Base-by-base conservation (phyloP, 352 stramenopile species). In the Aphanomyces euteiches region DNA sequence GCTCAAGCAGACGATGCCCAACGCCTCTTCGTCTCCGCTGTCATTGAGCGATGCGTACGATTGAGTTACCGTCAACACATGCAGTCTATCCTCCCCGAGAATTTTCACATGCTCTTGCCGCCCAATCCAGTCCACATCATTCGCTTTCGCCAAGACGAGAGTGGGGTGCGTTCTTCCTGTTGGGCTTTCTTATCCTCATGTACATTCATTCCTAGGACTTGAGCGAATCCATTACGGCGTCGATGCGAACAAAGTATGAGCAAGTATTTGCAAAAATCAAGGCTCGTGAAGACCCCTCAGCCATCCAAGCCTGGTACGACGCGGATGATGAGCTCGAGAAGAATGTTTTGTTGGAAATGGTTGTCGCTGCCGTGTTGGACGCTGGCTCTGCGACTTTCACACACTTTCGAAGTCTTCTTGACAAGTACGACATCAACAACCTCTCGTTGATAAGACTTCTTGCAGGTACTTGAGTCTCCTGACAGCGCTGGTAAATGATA, bases 51-150 rank as follows among this genome's bases (percentile, higher is more conserved):
- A 17, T 93, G 85, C 66, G 87, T 95, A 39, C 85, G 87, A 19
- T 74, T 95, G 17, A 93, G 85, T 45, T 95, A 95, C 60, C 56
- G 90, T 41, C 82, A 95, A 75, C 81, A 93, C 67, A 93, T 95
- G 85, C 84, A 93, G 56, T 81, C 76, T 1, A 79, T 79, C 17
- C 77, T 95, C 21, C 85, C 87, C 15, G 75, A 68, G 56, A 84
- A 89, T 37, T 90, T 95, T 69, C 87, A 95, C 72, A 79, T 80
- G 69, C 75, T 95, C 34, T 69, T 95, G 17, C 87, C 87, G 8
- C 87, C 87, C 38, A 78, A 79, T 17, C 85, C 87, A 5, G 83
- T 88, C 68, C 83, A 86, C 43, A 79, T 85, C 17, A 84, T 93
- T 38, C 84, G 82, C 2, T 93, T 88, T 66, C 75, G 80, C 7